Conservation (phyloP, 257 asterid genomes). For the Dorcoceras hygrometricum region DNA sequence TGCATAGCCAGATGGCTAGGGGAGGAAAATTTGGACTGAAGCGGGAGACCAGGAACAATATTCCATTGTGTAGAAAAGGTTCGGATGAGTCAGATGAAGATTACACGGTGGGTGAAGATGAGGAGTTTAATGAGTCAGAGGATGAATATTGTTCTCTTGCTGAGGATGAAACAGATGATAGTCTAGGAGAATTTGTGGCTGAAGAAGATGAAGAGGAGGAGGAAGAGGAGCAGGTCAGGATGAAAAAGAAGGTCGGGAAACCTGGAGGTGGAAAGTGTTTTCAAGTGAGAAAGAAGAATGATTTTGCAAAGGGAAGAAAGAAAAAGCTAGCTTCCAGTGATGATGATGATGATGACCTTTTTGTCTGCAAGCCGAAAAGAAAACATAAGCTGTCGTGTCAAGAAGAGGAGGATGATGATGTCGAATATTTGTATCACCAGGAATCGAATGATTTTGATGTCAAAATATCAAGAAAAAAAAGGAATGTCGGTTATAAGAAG, state of each 20-base stretch:
- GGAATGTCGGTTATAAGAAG: conserved; percentile 24
- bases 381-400: conserved; percentile 24
- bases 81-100: conserved; percentile 78
- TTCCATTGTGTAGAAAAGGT: conserved; percentile 25
- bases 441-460: conserved; percentile 36
- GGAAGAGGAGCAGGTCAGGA: conserved; percentile 36
- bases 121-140: conserved; percentile 52
- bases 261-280: conserved; percentile 30
- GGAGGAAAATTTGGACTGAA: conserved; percentile 42
- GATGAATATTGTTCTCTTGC: conserved; percentile 72
- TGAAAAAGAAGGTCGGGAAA: conserved; percentile 42
- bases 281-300: conserved; percentile 41
- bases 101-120: conserved; percentile 59
- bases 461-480: conserved; percentile 29
- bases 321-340: conserved; percentile 30
- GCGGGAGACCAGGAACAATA: conserved; percentile 39
- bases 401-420: conserved; percentile 36
- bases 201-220: conserved; percentile 34
- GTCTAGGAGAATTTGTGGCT: conserved; percentile 43
- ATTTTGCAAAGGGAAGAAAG: conserved; percentile 30
- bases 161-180: conserved; percentile 70
- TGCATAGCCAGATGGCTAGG: conserved; percentile 49
- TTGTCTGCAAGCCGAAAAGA: conserved; percentile 25
- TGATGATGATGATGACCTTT: conserved; percentile 31
- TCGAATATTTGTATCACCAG: conserved; percentile 20